These are phyloP conservation scores for Apiotrichum domesticum DNA, from an alignment of 1,284 basidiomycete genomes.

Conservation along the genomic window DNA sequence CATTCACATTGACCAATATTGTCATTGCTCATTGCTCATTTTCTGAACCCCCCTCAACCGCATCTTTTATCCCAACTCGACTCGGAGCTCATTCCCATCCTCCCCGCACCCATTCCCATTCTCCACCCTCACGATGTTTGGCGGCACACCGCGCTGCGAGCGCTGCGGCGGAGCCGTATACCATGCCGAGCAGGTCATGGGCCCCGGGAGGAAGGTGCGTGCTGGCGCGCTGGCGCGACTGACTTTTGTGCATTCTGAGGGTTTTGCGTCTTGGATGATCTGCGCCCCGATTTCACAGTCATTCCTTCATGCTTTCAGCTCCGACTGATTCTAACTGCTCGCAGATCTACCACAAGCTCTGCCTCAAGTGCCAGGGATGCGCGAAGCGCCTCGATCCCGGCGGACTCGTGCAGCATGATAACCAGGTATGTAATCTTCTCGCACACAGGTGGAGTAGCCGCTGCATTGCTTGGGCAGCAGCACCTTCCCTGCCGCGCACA, in stretches of 20 bases:
- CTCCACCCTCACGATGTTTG: conserved; percentile 13
- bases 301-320: too few species aligned
- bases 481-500: neutral
- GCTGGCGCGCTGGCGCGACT: neutral
- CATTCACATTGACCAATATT: too few species aligned
- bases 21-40: too few species aligned
- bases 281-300: neutral
- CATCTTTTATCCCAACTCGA: too few species aligned
- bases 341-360: conserved; percentile 49
- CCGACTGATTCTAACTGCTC: neutral
- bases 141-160: conserved; percentile 42
- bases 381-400: conserved; percentile 46
- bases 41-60: too few species aligned
- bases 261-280: too few species aligned
- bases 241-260: neutral
- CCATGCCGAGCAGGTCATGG: conserved; percentile 47
- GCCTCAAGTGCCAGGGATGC: conserved; percentile 46
- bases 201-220: conserved; percentile 44
- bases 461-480: too few species aligned
- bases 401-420: conserved; percentile 45
- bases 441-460: too few species aligned
- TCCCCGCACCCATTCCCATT: neutral
- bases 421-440: conserved; percentile 23
- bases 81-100: too few species aligned
- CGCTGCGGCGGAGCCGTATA: conserved; percentile 43